Evolutionary conservation across 2,329 filamentous ascomycete species (phyloP).

Genomic region (Reticulascus tulasneorum): DNA sequence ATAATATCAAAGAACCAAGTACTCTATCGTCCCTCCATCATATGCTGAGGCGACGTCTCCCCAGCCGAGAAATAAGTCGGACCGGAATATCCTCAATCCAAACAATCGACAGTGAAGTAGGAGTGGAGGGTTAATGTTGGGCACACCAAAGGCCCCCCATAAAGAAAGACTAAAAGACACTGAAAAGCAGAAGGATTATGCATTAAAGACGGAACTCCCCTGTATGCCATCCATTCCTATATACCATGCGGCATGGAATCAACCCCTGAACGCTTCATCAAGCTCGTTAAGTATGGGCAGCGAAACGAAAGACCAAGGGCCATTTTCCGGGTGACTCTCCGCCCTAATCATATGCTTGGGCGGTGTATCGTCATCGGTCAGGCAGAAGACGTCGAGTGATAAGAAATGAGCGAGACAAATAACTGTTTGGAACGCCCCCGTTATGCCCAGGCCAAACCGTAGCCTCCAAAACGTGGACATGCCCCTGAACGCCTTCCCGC

Average conservation of each 20-base stretch:
- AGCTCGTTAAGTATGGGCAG: slow-evolving; percentile 9
- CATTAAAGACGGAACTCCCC: slow-evolving; percentile 16
- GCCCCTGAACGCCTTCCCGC: slow-evolving; percentile 10
- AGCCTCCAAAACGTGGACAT: slow-evolving; percentile 5
- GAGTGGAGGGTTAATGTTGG: slow-evolving; percentile 9
- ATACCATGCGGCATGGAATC: slow-evolving; percentile 7
- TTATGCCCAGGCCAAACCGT: slow-evolving; percentile 8
- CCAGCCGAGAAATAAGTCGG: slow-evolving; percentile 2
- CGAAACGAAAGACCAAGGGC: slow-evolving; percentile 6
- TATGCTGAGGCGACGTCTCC: slow-evolving; percentile 14
- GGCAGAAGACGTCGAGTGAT: slow-evolving; percentile 2
- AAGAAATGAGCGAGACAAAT: background rate
- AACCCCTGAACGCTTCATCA: slow-evolving; percentile 8
- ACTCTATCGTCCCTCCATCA: slow-evolving; percentile 9
- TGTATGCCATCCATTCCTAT: slow-evolving; percentile 14
- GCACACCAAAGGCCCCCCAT: no score
- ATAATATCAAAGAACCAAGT: slow-evolving; percentile 4
- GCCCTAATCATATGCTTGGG: slow-evolving; percentile 10
- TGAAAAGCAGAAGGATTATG: slow-evolving; percentile 13
- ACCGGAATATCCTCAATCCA: slow-evolving; percentile 1
- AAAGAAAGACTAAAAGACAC: slow-evolving; percentile 3
- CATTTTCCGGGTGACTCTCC: slow-evolving; percentile 6
- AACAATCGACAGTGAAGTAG: slow-evolving; percentile 4
- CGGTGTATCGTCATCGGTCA: slow-evolving; percentile 3
- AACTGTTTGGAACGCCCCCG: slow-evolving; percentile 10